Evolutionary conservation across 2,329 filamentous ascomycete species (phyloP), one percentile per base, ranked within the genome.

Genomic region (Aureobasidium subglaciale): DNA sequence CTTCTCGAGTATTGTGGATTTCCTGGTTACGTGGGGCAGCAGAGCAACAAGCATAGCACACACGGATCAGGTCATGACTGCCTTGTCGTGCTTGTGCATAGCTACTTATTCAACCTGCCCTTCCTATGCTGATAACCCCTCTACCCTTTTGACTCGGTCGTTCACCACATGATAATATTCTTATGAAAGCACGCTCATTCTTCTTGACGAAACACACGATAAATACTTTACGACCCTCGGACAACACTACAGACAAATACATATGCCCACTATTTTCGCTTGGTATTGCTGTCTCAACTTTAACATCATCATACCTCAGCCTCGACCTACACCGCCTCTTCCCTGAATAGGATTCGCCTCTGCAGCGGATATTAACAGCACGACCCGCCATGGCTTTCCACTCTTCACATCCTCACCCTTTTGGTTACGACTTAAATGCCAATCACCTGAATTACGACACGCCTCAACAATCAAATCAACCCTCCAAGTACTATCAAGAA

Each of bases 121-220:
- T 53, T 53, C 49, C 34, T 53, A 53, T 53, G 49, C 38, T 24
- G 37, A 38, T 42, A 24, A 24, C 27, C 38, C 42, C 49, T 53
- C 29, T 41, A 9, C 48, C 49, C 25, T 32, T 53, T 42, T 53
- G 49, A 32, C 34, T 38, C 49, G 25, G 49, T 53, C 49, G 42
- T 32, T 52, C 35, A 27, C 32, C 34, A 41, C 34, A 16, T 30
- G 24, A 30, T 29, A n/a, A 2, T 42, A 42, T 53, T 34, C 37
- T 53, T 53, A 53, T 53, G 49, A 42, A 53, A 53, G 38, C 49
- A 53, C 49, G 27, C 38, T 53, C 49, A 42, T 42, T 24, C 25
- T n/a, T 10, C n/a, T 22, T 16, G 11, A 38, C 25, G n/a, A 50
- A 24, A 4, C 46, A 50, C 48, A 52, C 34, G 13, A 38, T 24